Evolutionary conservation across 140 eudicot species (phyloP).

Genomic region (Flaveria floridana): DNA sequence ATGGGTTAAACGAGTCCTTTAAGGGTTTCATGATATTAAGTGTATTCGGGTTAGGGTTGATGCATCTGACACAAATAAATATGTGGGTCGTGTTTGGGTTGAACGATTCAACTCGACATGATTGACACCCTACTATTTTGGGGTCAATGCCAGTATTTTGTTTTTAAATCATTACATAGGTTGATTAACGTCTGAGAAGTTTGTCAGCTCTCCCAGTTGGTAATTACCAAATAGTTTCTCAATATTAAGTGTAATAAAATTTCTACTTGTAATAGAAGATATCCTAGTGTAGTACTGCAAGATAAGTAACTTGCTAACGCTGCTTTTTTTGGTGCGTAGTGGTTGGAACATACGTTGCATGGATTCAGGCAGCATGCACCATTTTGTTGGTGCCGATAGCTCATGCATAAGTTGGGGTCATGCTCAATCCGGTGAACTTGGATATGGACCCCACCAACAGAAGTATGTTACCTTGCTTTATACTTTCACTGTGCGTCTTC

Average conservation of each 20-base stretch:
- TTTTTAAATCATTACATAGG: too few species aligned
- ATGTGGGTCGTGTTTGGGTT: neutral
- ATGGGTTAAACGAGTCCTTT: neutral
- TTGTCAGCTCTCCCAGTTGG: neutral
- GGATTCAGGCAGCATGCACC: conserved; percentile 92
- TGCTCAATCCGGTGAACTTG: conserved; percentile 89
- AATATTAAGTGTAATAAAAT: neutral
- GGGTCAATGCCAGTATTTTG: neutral
- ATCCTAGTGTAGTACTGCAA: neutral
- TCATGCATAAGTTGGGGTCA: conserved; percentile 99
- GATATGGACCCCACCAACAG: conserved; percentile 84
- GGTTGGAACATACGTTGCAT: conserved; percentile 93
- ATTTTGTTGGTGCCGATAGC: conserved; percentile 91
- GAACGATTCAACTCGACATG: neutral
- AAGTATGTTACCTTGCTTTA: conserved; percentile 44
- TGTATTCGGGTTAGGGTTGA: neutral
- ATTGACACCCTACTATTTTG: too few species aligned
- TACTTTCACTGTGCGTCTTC: neutral
- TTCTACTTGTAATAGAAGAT: neutral
- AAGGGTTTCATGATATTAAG: neutral
- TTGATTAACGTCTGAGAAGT: neutral
- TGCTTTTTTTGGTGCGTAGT: conserved; percentile 36
- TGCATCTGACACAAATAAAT: neutral
- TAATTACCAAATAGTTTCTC: neutral
- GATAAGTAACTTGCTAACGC: neutral